Base-by-base conservation (phyloP, 306 rosid species). In the Mimosa pudica region DNA sequence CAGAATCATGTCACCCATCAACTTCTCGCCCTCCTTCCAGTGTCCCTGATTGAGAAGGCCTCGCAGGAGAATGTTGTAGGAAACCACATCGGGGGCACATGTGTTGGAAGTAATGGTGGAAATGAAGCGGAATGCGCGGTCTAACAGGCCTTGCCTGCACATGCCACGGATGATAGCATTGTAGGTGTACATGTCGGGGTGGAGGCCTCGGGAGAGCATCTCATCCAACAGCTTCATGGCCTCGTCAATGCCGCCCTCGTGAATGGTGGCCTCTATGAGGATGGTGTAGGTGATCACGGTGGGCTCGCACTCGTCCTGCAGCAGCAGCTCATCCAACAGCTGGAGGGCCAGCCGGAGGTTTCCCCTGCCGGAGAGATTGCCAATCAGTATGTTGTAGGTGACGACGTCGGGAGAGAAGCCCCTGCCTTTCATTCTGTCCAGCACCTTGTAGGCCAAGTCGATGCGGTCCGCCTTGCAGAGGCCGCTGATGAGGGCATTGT, bases 331-430 rank as follows among this genome's bases (percentile, higher is more conserved):
- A 68, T 92, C 95, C 90, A 88, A 75, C 2, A 89, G 85, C 87
- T 82, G 82, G 12, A 89, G 24, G 35, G 93, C 92, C 71, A 79
- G 80, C 5, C 71, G 88, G 61, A 89, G 90, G 80, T 87, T 89
- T 1, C 93, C 91, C 70, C 89, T 91, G 1, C 85, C 85, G 46
- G 95, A 94, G 38, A 92, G 90, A 82, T 83, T 87, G 67, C 97
- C 95, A 57, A 94, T 89, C 84, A 94, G 86, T 33, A 94, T 94
- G 75, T 89, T 94, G 61, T 92, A 94, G 1, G 98, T 92, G 49
- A 94, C 93, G 72, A 90, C 88, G 78, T 92, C 93, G 12, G 97
- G 92, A 8, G 84, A 76, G 48, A 88, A 89, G 0, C 97, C 98
- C 71, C 89, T 86, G 20, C 66, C 79, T 20, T 84, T 91, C 95